Evolutionary conservation across 768 basidiomycete species (phyloP).

Genomic region (Lepiota venenata): DNA sequence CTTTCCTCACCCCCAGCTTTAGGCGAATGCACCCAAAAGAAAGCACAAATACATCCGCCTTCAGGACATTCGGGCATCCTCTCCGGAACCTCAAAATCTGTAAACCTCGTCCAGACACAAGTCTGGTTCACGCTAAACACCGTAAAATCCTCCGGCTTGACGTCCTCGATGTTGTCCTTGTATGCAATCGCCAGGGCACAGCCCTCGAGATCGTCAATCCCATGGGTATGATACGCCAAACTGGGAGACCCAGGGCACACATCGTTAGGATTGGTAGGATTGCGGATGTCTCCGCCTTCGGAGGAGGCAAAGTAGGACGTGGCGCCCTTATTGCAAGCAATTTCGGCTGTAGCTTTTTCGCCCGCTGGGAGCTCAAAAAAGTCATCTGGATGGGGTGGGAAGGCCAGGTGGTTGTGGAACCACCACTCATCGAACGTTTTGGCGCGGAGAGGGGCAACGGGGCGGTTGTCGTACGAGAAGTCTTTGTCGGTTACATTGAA

Average conservation of each 20-base stretch:
- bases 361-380: conserved; percentile 62
- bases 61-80: conserved; percentile 66
- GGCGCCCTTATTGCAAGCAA: conserved; percentile 57
- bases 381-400: conserved; percentile 55
- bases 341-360: conserved; percentile 45
- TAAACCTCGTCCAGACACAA: conserved; percentile 70
- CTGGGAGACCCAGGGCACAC: conserved; percentile 46
- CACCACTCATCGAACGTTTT: conserved; percentile 56
- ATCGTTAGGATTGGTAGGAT: conserved; percentile 43
- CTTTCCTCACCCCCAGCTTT: conserved; percentile 64
- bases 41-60: conserved; percentile 65
- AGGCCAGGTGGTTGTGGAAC: conserved; percentile 60
- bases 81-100: conserved; percentile 64
- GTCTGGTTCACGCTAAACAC: conserved; percentile 75
- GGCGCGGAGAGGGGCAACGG: conserved; percentile 41
- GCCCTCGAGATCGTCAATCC: conserved; percentile 50
- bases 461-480: conserved; percentile 62
- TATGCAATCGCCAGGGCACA: conserved; percentile 79
- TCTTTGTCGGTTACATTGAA: conserved; percentile 61
- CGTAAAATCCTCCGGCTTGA: conserved; percentile 67
- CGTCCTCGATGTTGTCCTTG: conserved; percentile 50
- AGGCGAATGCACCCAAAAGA: conserved; percentile 70
- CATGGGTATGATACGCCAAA: conserved; percentile 52
- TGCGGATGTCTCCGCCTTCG: conserved; percentile 49
- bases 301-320: conserved; percentile 51